These are phyloP conservation scores for Sphagnum contortum DNA, from an alignment of 225 moss, liverwort and hornwort genomes.

Conservation along the genomic window DNA sequence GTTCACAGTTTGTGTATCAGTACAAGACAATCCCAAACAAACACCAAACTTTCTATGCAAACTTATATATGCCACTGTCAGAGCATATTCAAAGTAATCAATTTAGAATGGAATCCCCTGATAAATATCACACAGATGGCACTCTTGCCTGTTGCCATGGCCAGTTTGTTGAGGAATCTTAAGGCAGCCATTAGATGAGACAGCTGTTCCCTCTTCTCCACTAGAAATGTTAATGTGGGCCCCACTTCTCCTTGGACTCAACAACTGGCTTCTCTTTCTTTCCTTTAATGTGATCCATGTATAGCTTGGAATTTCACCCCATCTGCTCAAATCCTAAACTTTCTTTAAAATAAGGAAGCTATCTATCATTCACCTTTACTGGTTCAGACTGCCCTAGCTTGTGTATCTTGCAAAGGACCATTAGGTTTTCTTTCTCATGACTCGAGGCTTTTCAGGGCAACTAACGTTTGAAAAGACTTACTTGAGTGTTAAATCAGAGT, in stretches of 20 bases:
- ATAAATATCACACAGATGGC: no score
- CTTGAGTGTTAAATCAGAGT: conserved; percentile 78
- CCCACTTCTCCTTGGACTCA: background rate
- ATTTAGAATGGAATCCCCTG: no score
- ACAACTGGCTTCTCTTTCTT: background rate
- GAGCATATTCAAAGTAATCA: no score
- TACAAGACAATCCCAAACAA: no score
- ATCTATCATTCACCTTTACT: background rate
- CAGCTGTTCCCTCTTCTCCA: no score
- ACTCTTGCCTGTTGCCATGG: background rate
- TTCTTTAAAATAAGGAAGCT: background rate
- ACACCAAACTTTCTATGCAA: no score
- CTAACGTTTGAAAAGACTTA: conserved; percentile 11
- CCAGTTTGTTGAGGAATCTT: background rate
- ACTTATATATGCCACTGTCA: no score
- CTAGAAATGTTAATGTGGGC: background rate
- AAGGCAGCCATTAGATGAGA: background rate
- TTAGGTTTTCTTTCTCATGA: no score
- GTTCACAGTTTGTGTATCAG: no score
- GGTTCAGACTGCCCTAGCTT: background rate
- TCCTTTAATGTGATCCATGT: background rate
- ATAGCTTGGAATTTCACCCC: background rate
- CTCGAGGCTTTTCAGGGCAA: no score
- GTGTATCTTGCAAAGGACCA: no score
- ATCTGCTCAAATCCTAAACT: background rate